A percentile compares a stretch with the other conserved stretches of the same genome.
These are phyloP conservation scores for Coemansia asiatica DNA, from an alignment of 192 early-diverging fungal species.

Conservation along the genomic window DNA sequence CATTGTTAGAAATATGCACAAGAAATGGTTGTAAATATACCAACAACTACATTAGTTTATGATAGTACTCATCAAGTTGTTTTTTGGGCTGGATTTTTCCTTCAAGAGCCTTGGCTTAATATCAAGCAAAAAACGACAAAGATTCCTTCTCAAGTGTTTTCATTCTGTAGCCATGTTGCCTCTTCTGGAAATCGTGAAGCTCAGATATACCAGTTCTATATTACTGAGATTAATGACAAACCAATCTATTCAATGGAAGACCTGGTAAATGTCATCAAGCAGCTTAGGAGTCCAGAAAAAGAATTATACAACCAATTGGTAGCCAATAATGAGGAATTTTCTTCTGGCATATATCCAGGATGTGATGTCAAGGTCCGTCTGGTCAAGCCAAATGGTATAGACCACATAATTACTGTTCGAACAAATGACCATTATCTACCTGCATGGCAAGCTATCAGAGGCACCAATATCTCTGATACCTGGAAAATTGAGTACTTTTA, in stretches of 20 bases:
- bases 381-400: conserved; percentile 16
- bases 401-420: conserved; percentile 12
- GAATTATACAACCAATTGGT: conserved; percentile 13
- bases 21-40: conserved; percentile 17
- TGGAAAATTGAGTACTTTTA: background rate
- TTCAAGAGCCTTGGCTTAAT: conserved; percentile 29
- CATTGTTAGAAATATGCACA: conserved; percentile 20
- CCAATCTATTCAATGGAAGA: conserved; percentile 29
- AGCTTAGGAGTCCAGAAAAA: conserved; percentile 4
- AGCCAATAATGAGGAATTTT: conserved; percentile 2
- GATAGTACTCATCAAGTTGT: conserved; percentile 12
- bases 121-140: conserved; percentile 15
- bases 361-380: conserved; percentile 24
- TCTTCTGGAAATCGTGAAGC: background rate
- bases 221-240: conserved; percentile 17
- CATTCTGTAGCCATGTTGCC: conserved; percentile 4
- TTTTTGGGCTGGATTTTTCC: conserved; percentile 31
- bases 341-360: conserved; percentile 25
- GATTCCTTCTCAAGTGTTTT: conserved; percentile 19
- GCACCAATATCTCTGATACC: background rate
- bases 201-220: conserved; percentile 4
- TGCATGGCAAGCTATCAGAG: conserved; percentile 20
- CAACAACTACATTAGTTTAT: background rate
- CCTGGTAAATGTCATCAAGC: conserved; percentile 5
- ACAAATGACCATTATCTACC: conserved; percentile 42